Base-by-base conservation (phyloP, 2,329 filamentous ascomycete species). In the Rasamsonia emersonii region DNA sequence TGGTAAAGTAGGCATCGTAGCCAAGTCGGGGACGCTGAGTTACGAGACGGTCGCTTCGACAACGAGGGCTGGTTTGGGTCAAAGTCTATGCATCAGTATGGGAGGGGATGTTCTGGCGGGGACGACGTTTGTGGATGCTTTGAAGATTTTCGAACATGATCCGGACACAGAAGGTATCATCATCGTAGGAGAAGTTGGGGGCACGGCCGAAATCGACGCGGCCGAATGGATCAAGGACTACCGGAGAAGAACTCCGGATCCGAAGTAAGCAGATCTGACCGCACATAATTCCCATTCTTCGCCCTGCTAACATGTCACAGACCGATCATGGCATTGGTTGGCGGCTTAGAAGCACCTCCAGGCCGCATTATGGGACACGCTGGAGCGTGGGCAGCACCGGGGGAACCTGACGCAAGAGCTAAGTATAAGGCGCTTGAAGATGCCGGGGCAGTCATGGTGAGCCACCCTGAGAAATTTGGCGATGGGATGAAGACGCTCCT, bases 31-130 rank as follows among this genome's bases (percentile, higher is more conserved):
- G 1, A 89, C 83, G 0, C 60, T 89, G 24, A 85, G 80, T 39
- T 89, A 88, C 47, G 83, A 89, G 53, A 76, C 82, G 2, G 82
- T 86, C 1, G 82, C 79, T 0, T 78, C 80, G 2, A 77, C 83
- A 15, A 83, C 79, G 5, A 68, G 77, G 39, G 77, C 74, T n/a
- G 82, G 82, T 0, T 61, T 88, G 1, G 83, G 83, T 0, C 83
- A 89, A 54, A 85, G 79, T 47, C 61, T 86, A 5, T 82, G 81
- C 24, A 77, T 88, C 26, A 82, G 80, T 10, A 79, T 88, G 65
- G 83, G 83, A 3, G 83, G 83, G 2, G 83, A 88, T 49, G 69
- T 82, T 20, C 61, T 86, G 35, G 75, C 78, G 1, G 83, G 83
- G 0, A 89, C 82, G 2, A 79, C 79, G 35, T 76, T 88, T 41